phyloP scores from a whole-genome alignment of 2,329 filamentous ascomycete species.

The Stemphylium lycopersici region DNA sequence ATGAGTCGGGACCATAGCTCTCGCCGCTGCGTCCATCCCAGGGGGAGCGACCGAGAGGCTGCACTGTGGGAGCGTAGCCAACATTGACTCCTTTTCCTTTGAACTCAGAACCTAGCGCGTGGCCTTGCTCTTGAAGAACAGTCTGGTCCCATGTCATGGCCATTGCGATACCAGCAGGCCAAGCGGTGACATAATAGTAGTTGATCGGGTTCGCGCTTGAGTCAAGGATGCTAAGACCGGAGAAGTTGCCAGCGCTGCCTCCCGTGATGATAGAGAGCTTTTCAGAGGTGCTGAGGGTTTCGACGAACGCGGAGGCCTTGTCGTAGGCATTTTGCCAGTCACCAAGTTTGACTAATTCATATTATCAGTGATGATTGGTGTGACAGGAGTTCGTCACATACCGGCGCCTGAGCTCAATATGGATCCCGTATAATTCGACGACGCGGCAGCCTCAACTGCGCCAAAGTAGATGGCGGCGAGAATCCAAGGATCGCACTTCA shows the following conservation, averaged over 20 bases:
- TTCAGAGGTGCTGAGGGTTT: slow-evolving; percentile 45
- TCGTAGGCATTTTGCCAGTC: slow-evolving; percentile 26
- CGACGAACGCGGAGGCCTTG: slow-evolving; percentile 47
- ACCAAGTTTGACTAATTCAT: no score
- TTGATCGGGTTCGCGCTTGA: slow-evolving; percentile 15
- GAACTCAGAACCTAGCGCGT: slow-evolving; percentile 23
- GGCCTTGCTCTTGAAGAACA: slow-evolving; percentile 16
- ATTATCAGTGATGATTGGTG: no score
- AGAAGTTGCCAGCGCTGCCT: slow-evolving; percentile 14
- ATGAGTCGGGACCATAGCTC: slow-evolving; percentile 29
- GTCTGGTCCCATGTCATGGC: slow-evolving; percentile 34
- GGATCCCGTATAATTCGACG: no score
- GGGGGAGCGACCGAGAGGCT: slow-evolving; percentile 27
- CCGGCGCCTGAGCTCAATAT: no score
- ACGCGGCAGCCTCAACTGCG: no score
- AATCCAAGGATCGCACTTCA: no score
- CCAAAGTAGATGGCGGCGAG: no score
- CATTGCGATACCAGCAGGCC: slow-evolving; percentile 31
- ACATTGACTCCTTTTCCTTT: slow-evolving; percentile 34
- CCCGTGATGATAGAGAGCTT: slow-evolving; percentile 47
- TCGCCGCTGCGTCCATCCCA: slow-evolving; percentile 20
- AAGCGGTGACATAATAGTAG: slow-evolving; percentile 32
- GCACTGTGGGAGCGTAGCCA: slow-evolving; percentile 29
- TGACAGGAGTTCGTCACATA: no score
- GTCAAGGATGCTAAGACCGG: slow-evolving; percentile 11